These are phyloP conservation scores for Chalaropsis thielavioides DNA, from an alignment of 2,329 filamentous ascomycete species.

Conservation along the genomic window DNA sequence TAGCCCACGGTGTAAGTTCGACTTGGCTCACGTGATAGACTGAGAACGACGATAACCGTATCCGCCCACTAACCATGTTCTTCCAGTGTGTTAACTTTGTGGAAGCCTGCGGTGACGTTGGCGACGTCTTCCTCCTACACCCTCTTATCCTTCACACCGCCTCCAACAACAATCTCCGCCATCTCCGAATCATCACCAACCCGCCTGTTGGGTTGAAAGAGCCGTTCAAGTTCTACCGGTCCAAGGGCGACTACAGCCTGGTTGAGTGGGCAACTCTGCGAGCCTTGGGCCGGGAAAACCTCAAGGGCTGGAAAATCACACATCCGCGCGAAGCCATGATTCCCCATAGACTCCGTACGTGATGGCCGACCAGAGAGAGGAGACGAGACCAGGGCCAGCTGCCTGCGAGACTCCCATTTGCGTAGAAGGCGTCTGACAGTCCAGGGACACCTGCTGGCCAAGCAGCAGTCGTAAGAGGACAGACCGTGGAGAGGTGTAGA, in stretches of 20 bases:
- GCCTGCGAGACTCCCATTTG: too few species aligned
- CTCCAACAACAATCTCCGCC: slow-evolving; percentile 24
- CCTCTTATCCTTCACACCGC: slow-evolving; percentile 46
- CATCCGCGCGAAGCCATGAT: slow-evolving; percentile 35
- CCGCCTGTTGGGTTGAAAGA: slow-evolving; percentile 33
- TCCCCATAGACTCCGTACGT: slow-evolving; percentile 24
- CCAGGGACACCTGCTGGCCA: too few species aligned
- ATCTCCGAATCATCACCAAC: slow-evolving; percentile 23
- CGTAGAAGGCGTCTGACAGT: not conserved
- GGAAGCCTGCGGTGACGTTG: slow-evolving; percentile 38
- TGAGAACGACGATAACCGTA: not conserved
- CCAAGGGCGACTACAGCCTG: slow-evolving; percentile 35
- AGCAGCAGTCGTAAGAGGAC: too few species aligned
- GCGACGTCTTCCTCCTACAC: slow-evolving; percentile 45
- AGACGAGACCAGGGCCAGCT: not conserved
- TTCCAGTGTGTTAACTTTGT: slow-evolving; percentile 33
- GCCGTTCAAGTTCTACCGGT: slow-evolving; percentile 26
- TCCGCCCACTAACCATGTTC: not conserved
- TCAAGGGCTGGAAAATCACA: slow-evolving; percentile 39
- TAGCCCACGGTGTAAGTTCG: slow-evolving; percentile 23
- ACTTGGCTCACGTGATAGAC: not conserved
- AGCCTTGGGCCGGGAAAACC: slow-evolving; percentile 32
- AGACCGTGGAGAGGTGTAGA: too few species aligned
- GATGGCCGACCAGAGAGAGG: not conserved
- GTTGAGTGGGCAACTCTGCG: slow-evolving; percentile 42